phyloP scores from a whole-genome alignment of 2,329 filamentous ascomycete genomes.

The Leptographium wingfieldii region DNA sequence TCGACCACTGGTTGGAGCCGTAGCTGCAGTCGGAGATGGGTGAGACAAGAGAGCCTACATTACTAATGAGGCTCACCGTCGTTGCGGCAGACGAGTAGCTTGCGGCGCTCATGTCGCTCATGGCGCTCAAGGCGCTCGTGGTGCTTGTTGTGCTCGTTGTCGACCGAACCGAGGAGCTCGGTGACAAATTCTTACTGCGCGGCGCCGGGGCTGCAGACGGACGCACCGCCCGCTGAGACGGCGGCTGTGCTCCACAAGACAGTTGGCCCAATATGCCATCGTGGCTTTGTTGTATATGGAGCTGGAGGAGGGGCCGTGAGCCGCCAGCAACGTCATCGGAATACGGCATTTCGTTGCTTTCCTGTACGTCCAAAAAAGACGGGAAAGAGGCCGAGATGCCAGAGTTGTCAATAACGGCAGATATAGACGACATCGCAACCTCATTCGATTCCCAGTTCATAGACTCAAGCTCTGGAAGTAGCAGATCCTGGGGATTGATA shows the following conservation, averaged over 20 bases:
- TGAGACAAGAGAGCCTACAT: slow-evolving; percentile 27
- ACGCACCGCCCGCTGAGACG: slow-evolving; percentile 12
- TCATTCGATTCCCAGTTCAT: slow-evolving; percentile 17
- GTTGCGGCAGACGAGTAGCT: slow-evolving; percentile 15
- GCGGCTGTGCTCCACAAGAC: neutral
- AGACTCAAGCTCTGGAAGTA: slow-evolving; percentile 19
- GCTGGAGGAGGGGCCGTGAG: slow-evolving; percentile 23
- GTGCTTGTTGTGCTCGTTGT: slow-evolving; percentile 25
- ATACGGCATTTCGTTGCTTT: neutral
- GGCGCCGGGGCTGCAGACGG: slow-evolving; percentile 11
- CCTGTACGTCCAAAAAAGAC: neutral
- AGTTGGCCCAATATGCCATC: slow-evolving; percentile 17
- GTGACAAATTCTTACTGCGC: slow-evolving; percentile 30
- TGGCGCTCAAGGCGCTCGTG: slow-evolving; percentile 11
- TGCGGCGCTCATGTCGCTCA: slow-evolving; percentile 13
- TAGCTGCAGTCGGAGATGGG: slow-evolving; percentile 32
- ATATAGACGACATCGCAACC: neutral
- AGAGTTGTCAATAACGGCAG: neutral
- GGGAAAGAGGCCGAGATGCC: neutral
- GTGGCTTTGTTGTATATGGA: slow-evolving; percentile 24
- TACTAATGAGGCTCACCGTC: slow-evolving; percentile 17
- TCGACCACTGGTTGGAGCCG: slow-evolving; percentile 26
- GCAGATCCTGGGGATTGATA: slow-evolving; percentile 20
- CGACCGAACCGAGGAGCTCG: slow-evolving; percentile 35
- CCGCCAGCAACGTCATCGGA: neutral